A percentile compares a stretch with the other conserved stretches of the same genome.
Evolutionary conservation across 2,329 filamentous ascomycete species (phyloP).

Genomic region (Hypoxylon sp.): DNA sequence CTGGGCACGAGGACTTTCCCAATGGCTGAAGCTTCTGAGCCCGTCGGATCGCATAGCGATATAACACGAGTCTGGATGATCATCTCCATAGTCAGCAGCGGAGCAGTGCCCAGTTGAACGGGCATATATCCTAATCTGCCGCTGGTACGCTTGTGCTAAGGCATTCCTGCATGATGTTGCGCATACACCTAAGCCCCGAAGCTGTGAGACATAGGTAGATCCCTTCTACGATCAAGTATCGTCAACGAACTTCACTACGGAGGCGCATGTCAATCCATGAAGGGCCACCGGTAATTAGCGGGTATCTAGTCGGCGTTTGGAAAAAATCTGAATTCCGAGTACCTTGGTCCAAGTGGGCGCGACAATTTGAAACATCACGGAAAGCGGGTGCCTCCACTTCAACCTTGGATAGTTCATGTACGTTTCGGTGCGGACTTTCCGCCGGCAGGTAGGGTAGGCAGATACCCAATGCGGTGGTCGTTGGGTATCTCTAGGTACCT

Average conservation of each 20-base stretch:
- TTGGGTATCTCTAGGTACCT: too few relatives aligned
- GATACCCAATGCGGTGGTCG: neutral
- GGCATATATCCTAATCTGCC: neutral
- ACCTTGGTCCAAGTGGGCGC: slow-evolving; percentile 25
- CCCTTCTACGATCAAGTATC: neutral
- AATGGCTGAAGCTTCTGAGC: neutral
- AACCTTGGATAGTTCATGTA: slow-evolving; percentile 14
- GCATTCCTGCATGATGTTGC: slow-evolving; percentile 3
- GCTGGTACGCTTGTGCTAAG: slow-evolving; percentile 5
- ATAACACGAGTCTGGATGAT: neutral
- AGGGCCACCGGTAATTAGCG: neutral
- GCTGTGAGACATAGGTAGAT: neutral
- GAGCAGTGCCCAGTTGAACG: neutral
- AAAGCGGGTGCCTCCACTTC: slow-evolving; percentile 13
- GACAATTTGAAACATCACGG: slow-evolving; percentile 6
- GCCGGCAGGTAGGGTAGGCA: neutral
- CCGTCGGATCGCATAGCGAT: neutral
- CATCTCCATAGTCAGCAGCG: neutral
- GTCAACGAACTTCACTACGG: neutral
- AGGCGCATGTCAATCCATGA: slow-evolving; percentile 10
- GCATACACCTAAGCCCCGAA: neutral
- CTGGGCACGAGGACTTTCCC: neutral
- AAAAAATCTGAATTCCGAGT: slow-evolving; percentile 18
- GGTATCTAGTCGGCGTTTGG: slow-evolving; percentile 14
- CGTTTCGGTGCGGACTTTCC: slow-evolving; percentile 20